Base-by-base conservation (phyloP, 768 basidiomycete genomes). In the Sporobolomyces pararoseus region DNA sequence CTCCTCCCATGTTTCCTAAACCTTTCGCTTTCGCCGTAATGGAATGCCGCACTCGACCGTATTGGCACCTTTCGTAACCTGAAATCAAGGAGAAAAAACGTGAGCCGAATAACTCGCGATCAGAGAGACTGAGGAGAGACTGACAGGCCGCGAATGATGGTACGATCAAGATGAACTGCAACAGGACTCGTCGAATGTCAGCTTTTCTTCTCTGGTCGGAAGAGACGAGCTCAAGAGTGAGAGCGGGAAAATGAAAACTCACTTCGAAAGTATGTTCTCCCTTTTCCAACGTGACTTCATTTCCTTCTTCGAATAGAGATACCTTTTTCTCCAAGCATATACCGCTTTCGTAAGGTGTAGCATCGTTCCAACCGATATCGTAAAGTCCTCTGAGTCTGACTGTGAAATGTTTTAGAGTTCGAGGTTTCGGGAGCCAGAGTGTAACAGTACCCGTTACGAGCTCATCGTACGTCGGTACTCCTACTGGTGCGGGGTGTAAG, bases 1-100 rank as follows among this genome's bases (percentile, higher is more conserved):
- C 68, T 35, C 65, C 52, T 19, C 62, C 64, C 31, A 63, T 51
- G 23, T 39, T 27, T 1, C 74, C 74, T 4, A 70, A 25, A 0
- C 63, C 66, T 44, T 73, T 70, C n/a, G 72, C 72, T 61, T 73
- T 73, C 10, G 72, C 72, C 14, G 62, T 65, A 39, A 73, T 65
- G 6, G 55, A 61, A 37, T 75, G 70, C 17, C 68, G 51, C 5
- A 73, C 66, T 10, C 75, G 65, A 2, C 75, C 75, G 29, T 65
- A 69, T 37, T 71, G 68, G 23, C 68, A 73, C 1, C 75, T 65
- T 57, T 75, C 75, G 51, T 70, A 75, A 46, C 71, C 46, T 55
- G n/a, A n/a, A n/a, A n/a, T n/a, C n/a, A n/a, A n/a, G n/a, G n/a
- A n/a, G n/a, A n/a, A n/a, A n/a, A n/a, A n/a, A n/a, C n/a, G 39